Base-by-base conservation (phyloP, 2,329 filamentous ascomycete genomes). In the Ophiobolus disseminans region DNA sequence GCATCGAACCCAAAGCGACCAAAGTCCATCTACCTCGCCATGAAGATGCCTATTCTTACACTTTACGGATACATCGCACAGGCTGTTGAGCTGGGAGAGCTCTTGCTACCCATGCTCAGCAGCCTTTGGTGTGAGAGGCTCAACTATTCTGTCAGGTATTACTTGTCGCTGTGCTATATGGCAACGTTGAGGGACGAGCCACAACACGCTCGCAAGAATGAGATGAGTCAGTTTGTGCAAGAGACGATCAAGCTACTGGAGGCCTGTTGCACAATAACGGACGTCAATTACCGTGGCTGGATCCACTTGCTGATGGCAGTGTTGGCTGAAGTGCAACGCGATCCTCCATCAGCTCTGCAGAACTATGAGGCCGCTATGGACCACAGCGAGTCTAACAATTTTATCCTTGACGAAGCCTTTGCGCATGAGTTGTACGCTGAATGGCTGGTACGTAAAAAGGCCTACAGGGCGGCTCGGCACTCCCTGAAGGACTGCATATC, bases 351-450 rank as follows among this genome's bases (percentile, higher is more conserved):
- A 3, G 85, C 87, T 6, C 78, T 91, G 25, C 76, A 76, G 19
- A 75, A 81, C 35, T 92, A 90, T 62, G 89, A 93, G 66, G 79
- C 83, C 53, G 84, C 86, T 5, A 73, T 91, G 48, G 88, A 92
- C 60, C 88, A 91, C 62, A 83, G 86, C 10, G 80, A 88, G 16
- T 79, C 88, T 45, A 80, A 90, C 58, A 79, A 80, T 34, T 87
- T 89, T 53, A 64, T 81, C 2, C 82, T 91, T 40, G 89, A 92
- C 51, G 87, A 91, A 68, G 89, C 86, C 0, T 77, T 91, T 1
- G 83, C 85, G 13, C 87, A 88, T 63, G 89, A 90, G 65, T 76
- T 91, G 22, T 87, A 91, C 75, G 88, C 85, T 1, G 87, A 87
- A 8, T 86, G 85, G 65, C 84, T 91, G 53, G 77, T 89, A 43